phyloP scores from a whole-genome alignment of 257 asterid genomes.

The Forsythia viridissima region DNA sequence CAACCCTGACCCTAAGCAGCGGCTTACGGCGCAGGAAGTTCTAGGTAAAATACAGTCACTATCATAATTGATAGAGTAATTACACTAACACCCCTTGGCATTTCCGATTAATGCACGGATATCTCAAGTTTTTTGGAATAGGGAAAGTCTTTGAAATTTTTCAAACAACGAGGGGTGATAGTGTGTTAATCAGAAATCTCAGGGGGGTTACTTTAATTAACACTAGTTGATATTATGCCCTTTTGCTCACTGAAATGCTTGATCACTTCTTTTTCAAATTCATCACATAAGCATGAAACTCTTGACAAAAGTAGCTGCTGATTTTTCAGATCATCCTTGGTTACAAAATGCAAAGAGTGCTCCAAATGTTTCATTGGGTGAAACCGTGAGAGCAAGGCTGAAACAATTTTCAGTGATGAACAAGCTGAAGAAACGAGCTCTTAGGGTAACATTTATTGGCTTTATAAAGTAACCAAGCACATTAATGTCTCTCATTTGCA shows the following conservation, averaged over 20 bases:
- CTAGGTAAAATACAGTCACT: constrained; percentile 31
- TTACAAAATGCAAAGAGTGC: constrained; percentile 52
- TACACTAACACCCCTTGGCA: neutral
- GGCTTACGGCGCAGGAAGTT: constrained; percentile 55
- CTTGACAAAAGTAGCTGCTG: neutral
- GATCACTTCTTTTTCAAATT: neutral
- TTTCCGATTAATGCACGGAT: neutral
- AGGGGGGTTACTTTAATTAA: neutral
- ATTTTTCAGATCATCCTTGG: constrained; percentile 54
- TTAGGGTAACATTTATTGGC: constrained; percentile 37
- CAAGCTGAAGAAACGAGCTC: constrained; percentile 57
- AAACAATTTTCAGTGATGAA: constrained; percentile 55
- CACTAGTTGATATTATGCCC: neutral
- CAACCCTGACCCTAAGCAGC: constrained; percentile 49
- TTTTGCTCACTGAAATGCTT: neutral
- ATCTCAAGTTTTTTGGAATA: neutral
- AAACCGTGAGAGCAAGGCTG: constrained; percentile 54
- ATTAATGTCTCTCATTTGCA: constrained; percentile 1
- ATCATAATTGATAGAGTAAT: neutral
- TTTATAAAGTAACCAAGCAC: neutral
- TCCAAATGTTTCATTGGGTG: constrained; percentile 53
- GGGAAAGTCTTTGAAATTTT: neutral
- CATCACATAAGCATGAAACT: neutral
- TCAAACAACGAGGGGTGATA: neutral
- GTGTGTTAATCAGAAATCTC: neutral